Conservation (phyloP, 2,329 filamentous ascomycete species). For the Diplocarpon mali region DNA sequence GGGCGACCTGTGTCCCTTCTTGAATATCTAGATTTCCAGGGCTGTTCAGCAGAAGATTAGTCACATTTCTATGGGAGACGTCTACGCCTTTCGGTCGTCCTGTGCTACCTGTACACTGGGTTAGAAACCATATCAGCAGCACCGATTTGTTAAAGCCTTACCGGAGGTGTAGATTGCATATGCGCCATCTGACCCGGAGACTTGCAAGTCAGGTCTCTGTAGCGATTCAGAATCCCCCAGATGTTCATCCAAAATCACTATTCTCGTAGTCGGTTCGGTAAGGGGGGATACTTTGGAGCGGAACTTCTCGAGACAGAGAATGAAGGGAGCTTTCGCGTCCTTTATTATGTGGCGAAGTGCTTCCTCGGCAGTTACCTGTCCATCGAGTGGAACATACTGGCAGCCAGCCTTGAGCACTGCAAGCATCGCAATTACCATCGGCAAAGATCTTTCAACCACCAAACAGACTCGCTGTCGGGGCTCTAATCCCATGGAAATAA, state of each 20-base stretch:
- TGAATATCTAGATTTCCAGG: slow-evolving; percentile 41
- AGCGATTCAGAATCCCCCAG: neutral
- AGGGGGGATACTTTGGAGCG: slow-evolving; percentile 22
- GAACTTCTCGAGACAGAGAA: slow-evolving; percentile 35
- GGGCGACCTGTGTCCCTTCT: slow-evolving; percentile 40
- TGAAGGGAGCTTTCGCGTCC: slow-evolving; percentile 34
- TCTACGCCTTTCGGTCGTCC: slow-evolving; percentile 79
- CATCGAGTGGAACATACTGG: slow-evolving; percentile 50
- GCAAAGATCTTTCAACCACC: slow-evolving; percentile 42
- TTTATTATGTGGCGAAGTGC: slow-evolving; percentile 39
- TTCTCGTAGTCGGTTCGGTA: slow-evolving; percentile 3
- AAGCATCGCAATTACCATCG: slow-evolving; percentile 46
- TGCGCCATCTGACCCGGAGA: slow-evolving; percentile 11
- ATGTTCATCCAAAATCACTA: slow-evolving; percentile 11
- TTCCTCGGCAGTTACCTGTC: slow-evolving; percentile 38
- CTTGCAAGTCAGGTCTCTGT: slow-evolving; percentile 7
- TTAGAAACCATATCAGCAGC: slow-evolving; percentile 1
- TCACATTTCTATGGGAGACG: slow-evolving; percentile 42
- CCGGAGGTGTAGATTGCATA: slow-evolving; percentile 22
- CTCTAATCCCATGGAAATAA: slow-evolving; percentile 31
- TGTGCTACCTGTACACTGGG: slow-evolving; percentile 39
- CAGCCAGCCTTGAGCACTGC: slow-evolving; percentile 45
- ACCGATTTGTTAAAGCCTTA: slow-evolving; percentile 32
- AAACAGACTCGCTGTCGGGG: slow-evolving; percentile 40
- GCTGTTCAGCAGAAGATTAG: slow-evolving; percentile 39